phyloP scores from a whole-genome alignment of 2,329 filamentous ascomycete genomes.

The Clonostachys byssicola region DNA sequence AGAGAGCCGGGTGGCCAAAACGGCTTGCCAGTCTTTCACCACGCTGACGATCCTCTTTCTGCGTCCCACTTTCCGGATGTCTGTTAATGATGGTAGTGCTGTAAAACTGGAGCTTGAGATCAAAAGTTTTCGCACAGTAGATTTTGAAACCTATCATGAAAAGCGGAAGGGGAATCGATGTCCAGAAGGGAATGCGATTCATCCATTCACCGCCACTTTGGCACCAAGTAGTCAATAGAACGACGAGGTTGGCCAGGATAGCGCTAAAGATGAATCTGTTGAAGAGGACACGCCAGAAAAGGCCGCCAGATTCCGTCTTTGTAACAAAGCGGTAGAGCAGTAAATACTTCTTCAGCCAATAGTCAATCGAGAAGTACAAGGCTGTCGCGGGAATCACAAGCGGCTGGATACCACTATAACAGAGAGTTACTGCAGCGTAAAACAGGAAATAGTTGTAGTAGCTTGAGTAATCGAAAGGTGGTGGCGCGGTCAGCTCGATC shows the following conservation, averaged over 20 bases:
- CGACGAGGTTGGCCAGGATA: slow-evolving; percentile 73
- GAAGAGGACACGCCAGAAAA: slow-evolving; percentile 87
- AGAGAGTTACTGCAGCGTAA: slow-evolving; percentile 85
- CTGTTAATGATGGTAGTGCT: slow-evolving; percentile 56
- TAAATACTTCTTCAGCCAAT: slow-evolving; percentile 91
- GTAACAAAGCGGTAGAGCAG: slow-evolving; percentile 93
- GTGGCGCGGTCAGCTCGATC: slow-evolving; percentile 90
- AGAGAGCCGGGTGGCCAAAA: slow-evolving; percentile 89
- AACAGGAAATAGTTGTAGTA: slow-evolving; percentile 99
- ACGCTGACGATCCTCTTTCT: slow-evolving; percentile 49
- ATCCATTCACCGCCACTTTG: slow-evolving; percentile 54
- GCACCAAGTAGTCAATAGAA: slow-evolving; percentile 72
- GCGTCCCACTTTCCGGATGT: slow-evolving; percentile 36
- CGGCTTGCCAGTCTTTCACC: slow-evolving; percentile 69
- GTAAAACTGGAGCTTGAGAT: slow-evolving; percentile 77
- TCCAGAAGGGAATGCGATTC: slow-evolving; percentile 49
- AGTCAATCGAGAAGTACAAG: slow-evolving; percentile 84
- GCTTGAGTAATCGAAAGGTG: slow-evolving; percentile 87
- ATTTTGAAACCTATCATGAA: slow-evolving; percentile 80
- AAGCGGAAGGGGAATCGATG: slow-evolving; percentile 71
- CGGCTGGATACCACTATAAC: slow-evolving; percentile 81
- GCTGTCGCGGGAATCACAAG: slow-evolving; percentile 82
- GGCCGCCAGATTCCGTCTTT: slow-evolving; percentile 91
- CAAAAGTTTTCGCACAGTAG: slow-evolving; percentile 74
- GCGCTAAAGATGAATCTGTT: slow-evolving; percentile 87